phyloP scores from a whole-genome alignment of 768 basidiomycete species.

The Saitozyma sp. region DNA sequence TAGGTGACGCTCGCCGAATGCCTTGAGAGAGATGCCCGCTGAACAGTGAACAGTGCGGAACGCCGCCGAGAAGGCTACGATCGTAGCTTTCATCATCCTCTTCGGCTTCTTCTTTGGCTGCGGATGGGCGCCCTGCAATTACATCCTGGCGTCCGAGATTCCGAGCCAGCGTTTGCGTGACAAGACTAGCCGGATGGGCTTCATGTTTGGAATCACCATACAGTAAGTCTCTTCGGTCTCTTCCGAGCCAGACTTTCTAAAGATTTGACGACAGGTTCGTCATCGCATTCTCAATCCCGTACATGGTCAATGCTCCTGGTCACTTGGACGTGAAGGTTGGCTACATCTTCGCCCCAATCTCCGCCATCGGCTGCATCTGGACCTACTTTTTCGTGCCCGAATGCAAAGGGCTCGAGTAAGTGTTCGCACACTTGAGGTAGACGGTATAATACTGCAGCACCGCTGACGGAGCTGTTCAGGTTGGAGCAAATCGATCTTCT shows the following conservation, averaged over 20 bases:
- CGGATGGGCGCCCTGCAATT: conserved; percentile 1
- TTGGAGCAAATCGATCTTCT: neutral
- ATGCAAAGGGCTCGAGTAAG: conserved; percentile 7
- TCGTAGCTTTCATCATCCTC: conserved; percentile 12
- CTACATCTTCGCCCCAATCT: conserved; percentile 8
- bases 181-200: conserved; percentile 3
- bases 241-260: neutral
- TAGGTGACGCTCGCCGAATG: too few species aligned
- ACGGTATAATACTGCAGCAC: too few species aligned
- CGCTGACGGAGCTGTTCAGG: too few species aligned
- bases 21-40: too few species aligned
- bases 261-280: conserved; percentile 6
- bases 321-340: conserved; percentile 8
- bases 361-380: conserved; percentile 4
- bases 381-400: conserved; percentile 9
- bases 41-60: too few species aligned
- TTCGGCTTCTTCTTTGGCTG: conserved; percentile 3
- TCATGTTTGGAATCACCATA: neutral
- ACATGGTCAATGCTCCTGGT: conserved; percentile 10
- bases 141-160: conserved; percentile 3
- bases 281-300: conserved; percentile 7
- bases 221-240: neutral
- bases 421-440: neutral
- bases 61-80: too few species aligned
- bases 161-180: conserved; percentile 2